Evolutionary conservation across 495 filamentous ascomycete species (phyloP), one percentile per base, ranked within the genome.

Genomic region (Staphylotrichum tortipilum): DNA sequence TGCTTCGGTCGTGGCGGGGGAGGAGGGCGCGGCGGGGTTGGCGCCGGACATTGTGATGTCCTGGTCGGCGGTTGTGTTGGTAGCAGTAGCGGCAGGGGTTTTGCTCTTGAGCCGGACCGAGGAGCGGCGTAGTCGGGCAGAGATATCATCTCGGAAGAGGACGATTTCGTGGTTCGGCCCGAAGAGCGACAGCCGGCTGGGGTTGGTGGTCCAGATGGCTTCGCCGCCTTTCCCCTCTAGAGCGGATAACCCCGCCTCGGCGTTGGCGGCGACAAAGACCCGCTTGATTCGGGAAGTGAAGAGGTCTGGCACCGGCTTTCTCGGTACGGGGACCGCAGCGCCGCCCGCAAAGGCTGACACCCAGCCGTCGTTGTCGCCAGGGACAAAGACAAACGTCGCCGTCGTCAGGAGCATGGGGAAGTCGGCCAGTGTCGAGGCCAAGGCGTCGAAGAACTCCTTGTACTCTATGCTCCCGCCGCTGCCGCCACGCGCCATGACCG

Each of bases 301-400:
- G 37, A 95, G 59, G 2, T 91, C 86, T 7, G 92, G 94, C 4
- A 98, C 76, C 0, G 70, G 60, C 39, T 82, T 80, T 11, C 85
- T 74, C 0, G 92, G 92, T 11, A 96, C 59, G 7, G 81, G 74
- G 1, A 82, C 77, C 1, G 86, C 78, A 35, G 88, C 83, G n/a
- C 92, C 92, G 11, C 80, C 83, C 2, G 83, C 84, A 65, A 95
- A 95, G 3, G 88, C 78, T 0, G 88, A 91, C 3, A 70, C 67
- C 92, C 92, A 98, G 10, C 89, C 88, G 62, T 98, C 92, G 63
- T 94, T 94, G 62, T 96, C 91, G 34, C 91, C 91, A 2, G 92
- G 92, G 0, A 98, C 85, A 56, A 97, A 95, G 11, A 95, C 68
- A 56, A 95, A 94, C 0, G 86, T 90, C 3, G 86, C 81, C 17